These are phyloP conservation scores for Erodium texanum DNA, from an alignment of 441 rosid genomes.

Conservation along the genomic window DNA sequence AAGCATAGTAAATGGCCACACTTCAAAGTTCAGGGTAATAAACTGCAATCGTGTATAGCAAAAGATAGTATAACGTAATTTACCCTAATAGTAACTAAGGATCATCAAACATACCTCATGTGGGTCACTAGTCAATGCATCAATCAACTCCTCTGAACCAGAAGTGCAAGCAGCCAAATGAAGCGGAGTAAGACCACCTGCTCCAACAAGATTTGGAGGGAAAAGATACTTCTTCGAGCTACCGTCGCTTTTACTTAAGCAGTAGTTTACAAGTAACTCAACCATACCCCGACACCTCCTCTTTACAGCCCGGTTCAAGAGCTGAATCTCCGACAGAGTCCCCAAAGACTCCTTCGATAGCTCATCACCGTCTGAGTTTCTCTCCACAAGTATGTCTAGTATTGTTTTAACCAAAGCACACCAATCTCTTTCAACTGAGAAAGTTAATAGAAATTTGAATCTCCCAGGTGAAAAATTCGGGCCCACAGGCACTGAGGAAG, in stretches of 20 bases:
- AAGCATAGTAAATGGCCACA: no score
- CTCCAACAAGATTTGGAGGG: conserved; percentile 54
- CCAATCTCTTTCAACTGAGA: conserved; percentile 66
- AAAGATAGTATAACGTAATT: no score
- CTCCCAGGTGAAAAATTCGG: conserved; percentile 48
- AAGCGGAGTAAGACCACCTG: conserved; percentile 73
- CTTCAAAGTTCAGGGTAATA: no score
- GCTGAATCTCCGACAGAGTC: conserved; percentile 55
- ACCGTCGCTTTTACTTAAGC: conserved; percentile 15
- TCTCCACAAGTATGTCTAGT: conserved; percentile 56
- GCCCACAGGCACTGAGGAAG: conserved; percentile 24
- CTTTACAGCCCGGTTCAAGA: conserved; percentile 66
- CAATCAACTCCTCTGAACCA: conserved; percentile 48
- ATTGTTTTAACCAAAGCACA: conserved; percentile 52
- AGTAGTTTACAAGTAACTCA: conserved; percentile 51
- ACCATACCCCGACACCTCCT: conserved; percentile 59
- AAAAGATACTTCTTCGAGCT: conserved; percentile 38
- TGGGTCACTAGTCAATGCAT: conserved; percentile 76
- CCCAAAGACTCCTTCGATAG: conserved; percentile 42
- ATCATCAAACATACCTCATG: conserved; percentile 41
- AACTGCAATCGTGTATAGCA: no score
- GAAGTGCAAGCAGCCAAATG: conserved; percentile 79
- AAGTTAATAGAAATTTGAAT: conserved; percentile 60
- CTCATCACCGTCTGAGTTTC: conserved; percentile 31
- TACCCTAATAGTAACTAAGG: neutral